Evolutionary conservation across 805 yeast species (phyloP).

Genomic region (Teunomyces panamensis): DNA sequence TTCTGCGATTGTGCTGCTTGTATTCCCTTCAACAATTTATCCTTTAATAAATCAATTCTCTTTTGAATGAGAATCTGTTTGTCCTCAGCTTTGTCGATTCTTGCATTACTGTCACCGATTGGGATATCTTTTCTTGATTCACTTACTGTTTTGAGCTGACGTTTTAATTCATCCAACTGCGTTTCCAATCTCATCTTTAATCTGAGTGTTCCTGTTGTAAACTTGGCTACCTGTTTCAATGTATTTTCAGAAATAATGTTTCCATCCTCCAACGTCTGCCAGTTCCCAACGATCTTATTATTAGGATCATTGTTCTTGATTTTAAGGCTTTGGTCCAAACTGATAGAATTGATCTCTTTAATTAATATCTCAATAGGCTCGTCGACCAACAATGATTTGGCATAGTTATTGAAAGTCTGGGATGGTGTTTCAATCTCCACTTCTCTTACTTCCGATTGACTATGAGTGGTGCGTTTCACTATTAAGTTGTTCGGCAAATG

Average conservation of each 20-base stretch:
- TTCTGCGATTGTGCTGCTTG: constrained; percentile 18
- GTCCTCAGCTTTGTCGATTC: constrained; percentile 7
- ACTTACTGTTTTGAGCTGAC: constrained; percentile 11
- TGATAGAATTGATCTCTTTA: not conserved
- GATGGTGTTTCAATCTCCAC: not conserved
- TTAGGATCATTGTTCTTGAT: not conserved
- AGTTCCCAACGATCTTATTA: constrained; percentile 7
- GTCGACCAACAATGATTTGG: not conserved
- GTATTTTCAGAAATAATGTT: constrained; percentile 19
- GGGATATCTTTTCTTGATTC: not conserved
- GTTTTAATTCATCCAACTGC: constrained; percentile 24
- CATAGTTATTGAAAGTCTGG: too few species aligned
- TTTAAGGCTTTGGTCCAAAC: not conserved
- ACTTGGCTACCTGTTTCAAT: constrained; percentile 12
- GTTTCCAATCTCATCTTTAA: constrained; percentile 16
- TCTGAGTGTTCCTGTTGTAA: constrained; percentile 17
- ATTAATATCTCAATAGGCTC: constrained; percentile 1
- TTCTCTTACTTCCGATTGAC: not conserved
- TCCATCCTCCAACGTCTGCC: constrained; percentile 8
- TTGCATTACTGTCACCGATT: constrained; percentile 5
- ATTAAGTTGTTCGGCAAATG: not conserved
- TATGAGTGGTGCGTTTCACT: not conserved
- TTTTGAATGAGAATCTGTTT: constrained; percentile 22
- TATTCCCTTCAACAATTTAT: constrained; percentile 19
- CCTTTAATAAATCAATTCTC: constrained; percentile 19